These are phyloP conservation scores for Hirschfeldia incana DNA, from an alignment of 345 rosid genomes.

Conservation along the genomic window DNA sequence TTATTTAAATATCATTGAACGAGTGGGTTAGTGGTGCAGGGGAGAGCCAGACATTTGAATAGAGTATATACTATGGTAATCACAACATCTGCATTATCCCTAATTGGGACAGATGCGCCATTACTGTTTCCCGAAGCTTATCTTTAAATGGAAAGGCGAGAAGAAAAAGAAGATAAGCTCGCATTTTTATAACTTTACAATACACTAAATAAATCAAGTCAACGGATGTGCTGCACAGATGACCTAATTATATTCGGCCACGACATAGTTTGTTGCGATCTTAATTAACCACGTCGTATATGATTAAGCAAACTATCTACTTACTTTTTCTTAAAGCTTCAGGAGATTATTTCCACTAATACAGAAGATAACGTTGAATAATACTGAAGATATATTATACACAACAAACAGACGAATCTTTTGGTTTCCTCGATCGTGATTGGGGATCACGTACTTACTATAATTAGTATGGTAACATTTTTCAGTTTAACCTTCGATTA, in stretches of 20 bases:
- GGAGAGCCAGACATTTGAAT: neutral
- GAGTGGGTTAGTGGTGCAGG: constrained; percentile 6
- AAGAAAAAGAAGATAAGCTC: constrained; percentile 30
- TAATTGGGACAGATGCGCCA: constrained; percentile 24
- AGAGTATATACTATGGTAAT: neutral
- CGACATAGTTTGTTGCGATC: constrained; percentile 30
- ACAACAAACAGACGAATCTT: constrained; percentile 23
- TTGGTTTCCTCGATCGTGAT: constrained; percentile 7
- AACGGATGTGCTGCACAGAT: constrained; percentile 30
- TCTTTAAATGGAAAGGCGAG: constrained; percentile 35
- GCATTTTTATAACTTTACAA: constrained; percentile 24
- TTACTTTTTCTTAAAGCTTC: constrained; percentile 10
- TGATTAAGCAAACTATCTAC: constrained; percentile 17
- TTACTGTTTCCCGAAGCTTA: constrained; percentile 35
- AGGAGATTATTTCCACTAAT: constrained; percentile 32
- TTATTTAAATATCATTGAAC: no score
- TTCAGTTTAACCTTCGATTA: neutral
- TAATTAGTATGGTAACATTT: neutral
- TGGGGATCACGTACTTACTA: constrained; percentile 21
- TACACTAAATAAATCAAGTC: neutral
- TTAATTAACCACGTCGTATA: constrained; percentile 28
- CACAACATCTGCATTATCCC: constrained; percentile 21
- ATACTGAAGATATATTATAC: neutral
- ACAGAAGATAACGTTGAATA: constrained; percentile 30
- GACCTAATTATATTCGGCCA: constrained; percentile 32